A percentile compares a stretch with the other conserved stretches of the same genome.
These are phyloP conservation scores for Colletotrichum cordylinicola DNA, from an alignment of 2,329 filamentous ascomycete species.

Conservation along the genomic window DNA sequence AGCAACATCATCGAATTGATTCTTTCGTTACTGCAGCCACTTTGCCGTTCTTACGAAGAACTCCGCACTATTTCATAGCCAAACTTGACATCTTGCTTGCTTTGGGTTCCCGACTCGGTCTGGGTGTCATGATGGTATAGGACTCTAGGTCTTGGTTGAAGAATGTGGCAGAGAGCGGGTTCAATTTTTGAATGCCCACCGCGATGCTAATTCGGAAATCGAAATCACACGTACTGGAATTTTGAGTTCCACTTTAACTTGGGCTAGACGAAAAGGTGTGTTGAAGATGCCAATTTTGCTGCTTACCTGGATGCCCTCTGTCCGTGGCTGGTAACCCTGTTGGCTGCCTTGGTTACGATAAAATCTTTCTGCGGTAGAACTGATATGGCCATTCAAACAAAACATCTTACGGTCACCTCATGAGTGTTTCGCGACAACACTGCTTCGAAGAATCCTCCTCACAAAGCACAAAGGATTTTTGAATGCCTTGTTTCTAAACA, in stretches of 20 bases:
- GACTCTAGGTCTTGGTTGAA: neutral
- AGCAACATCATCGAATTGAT: neutral
- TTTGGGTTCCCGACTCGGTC: neutral
- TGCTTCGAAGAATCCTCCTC: neutral
- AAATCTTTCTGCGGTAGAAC: neutral
- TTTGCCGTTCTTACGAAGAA: neutral
- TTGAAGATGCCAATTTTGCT: neutral
- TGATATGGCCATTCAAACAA: neutral
- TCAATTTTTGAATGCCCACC: neutral
- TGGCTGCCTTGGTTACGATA: neutral
- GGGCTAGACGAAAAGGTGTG: neutral
- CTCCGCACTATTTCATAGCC: rapidly evolving
- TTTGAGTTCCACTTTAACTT: too few relatives aligned
- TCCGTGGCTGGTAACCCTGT: neutral
- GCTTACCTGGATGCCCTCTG: neutral
- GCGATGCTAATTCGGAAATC: neutral
- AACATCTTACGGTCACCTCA: neutral
- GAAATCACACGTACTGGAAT: neutral
- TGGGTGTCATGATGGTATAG: neutral
- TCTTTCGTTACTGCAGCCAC: neutral
- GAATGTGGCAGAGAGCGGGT: neutral
- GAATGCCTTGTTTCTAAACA: neutral
- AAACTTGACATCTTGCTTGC: neutral
- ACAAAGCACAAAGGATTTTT: neutral
- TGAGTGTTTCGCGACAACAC: neutral